These are phyloP conservation scores for Wilcoxina mikolae DNA, from an alignment of 495 filamentous ascomycete species.

Conservation along the genomic window DNA sequence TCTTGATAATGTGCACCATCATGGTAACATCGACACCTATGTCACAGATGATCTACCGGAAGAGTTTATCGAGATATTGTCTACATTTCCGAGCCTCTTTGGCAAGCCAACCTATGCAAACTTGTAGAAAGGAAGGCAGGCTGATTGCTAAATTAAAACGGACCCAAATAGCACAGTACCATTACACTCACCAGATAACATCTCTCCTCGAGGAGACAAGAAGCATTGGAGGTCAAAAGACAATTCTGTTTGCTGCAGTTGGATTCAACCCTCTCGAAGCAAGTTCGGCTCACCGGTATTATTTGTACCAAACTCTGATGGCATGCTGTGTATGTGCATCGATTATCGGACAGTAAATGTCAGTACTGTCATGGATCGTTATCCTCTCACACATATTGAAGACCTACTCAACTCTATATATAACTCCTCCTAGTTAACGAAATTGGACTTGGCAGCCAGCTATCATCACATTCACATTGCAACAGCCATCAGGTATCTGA, in stretches of 20 bases:
- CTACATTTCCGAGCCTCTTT: background rate
- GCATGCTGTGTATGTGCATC: too few species aligned
- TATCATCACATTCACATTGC: background rate
- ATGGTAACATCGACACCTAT: background rate
- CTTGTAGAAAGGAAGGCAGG: too few species aligned
- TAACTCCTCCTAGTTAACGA: too few species aligned
- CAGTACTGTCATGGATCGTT: background rate
- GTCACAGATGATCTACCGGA: background rate
- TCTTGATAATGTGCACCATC: background rate
- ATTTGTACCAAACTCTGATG: background rate
- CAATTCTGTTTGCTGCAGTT: background rate
- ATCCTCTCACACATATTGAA: background rate
- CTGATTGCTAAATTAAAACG: too few species aligned
- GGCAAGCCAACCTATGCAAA: background rate
- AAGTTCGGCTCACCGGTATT: background rate
- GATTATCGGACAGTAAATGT: too few species aligned
- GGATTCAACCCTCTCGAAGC: too few species aligned
- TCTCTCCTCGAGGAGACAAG: background rate
- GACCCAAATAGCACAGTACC: background rate
- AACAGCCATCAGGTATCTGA: too few species aligned
- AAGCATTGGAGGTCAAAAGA: background rate
- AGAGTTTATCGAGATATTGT: too few species aligned
- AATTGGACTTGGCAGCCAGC: background rate
- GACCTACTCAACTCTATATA: background rate
- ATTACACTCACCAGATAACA: background rate